Evolutionary conservation across 352 stramenopile species (phyloP).

Genomic region (Pythium coloratum): DNA sequence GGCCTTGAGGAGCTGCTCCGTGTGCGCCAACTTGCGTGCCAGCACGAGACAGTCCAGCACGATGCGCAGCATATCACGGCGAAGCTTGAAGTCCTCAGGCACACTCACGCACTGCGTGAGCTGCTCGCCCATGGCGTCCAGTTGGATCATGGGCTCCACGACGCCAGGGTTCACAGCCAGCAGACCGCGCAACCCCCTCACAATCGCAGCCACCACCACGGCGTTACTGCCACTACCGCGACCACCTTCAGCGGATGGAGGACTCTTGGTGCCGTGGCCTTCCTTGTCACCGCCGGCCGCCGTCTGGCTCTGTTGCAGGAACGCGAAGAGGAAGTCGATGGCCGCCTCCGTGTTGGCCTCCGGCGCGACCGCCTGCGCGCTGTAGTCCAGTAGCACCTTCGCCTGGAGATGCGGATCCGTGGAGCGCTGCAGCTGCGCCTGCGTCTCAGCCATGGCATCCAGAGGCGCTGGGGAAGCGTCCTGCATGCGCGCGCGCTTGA

Average conservation of each 20-base stretch:
- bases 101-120: conserved; percentile 78
- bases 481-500: conserved; percentile 18
- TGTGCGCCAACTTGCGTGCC: conserved; percentile 37
- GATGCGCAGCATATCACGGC: conserved; percentile 70
- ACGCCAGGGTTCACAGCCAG: conserved; percentile 59
- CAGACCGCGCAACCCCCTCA: conserved; percentile 58
- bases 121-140: conserved; percentile 78
- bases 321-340: conserved; percentile 84
- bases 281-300: conserved; percentile 12
- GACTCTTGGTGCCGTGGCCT: conserved; percentile 7
- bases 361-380: conserved; percentile 41
- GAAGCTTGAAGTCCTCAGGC: conserved; percentile 72
- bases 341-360: conserved; percentile 47
- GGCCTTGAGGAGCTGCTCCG: conserved; percentile 42
- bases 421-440: conserved; percentile 37
- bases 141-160: conserved; percentile 80
- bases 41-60: conserved; percentile 69
- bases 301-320: conserved; percentile 65
- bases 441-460: conserved; percentile 39
- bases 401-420: conserved; percentile 64
- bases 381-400: conserved; percentile 61
- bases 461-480: conserved; percentile 1
- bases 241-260: neutral
- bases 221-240: conserved; percentile 26
- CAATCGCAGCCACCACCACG: conserved; percentile 67